Evolutionary conservation across 495 filamentous ascomycete genomes (phyloP), one percentile per base, ranked within the genome.

Genomic region (Lichenothelia convexa): DNA sequence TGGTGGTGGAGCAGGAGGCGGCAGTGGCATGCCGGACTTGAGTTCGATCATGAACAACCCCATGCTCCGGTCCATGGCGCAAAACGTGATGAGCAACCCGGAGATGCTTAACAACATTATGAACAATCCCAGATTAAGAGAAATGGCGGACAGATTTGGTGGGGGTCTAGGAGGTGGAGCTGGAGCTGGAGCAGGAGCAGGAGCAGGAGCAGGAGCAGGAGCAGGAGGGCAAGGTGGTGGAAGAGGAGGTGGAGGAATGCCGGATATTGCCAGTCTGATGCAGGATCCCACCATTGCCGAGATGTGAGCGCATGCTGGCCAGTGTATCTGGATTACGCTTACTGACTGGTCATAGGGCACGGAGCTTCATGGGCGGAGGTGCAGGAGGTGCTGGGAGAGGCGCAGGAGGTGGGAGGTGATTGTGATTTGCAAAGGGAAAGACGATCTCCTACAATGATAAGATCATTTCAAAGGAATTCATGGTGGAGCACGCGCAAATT

Each of bases 61-160:
- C 29, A 94, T 95, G 89, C 86, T 97, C 55, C 64, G 83, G 29
- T 77, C 63, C 61, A 93, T 94, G 82, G 89, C 89, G 18, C 82
- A 93, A 65, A 93, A 82, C 52, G 54, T 97, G 29, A 94, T 94
- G 87, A 78, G 71, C 55, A 94, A 97, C 58, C 89, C 89, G 9
- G 76, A 91, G 4, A 71, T 79, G 68, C 71, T 97, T 65, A 68
- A 67, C 51, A 82, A 81, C 48, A 53, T 95, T 37, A 92, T 95
- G 85, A 84, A 65, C 63, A 93, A 95, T 60, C 87, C 87, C n/a
- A 67, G 71, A 35, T 53, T 95, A 42, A 64, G 79, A 30, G 68
- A 87, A 50, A 82, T 93, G 83, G 75, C 78, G 36, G 65, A 75
- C 41, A 60, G 63, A 34, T 75, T 84, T 50, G 64, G 66, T 17